Base-by-base conservation (phyloP, 257 asterid species). In the Petrea volubilis region DNA sequence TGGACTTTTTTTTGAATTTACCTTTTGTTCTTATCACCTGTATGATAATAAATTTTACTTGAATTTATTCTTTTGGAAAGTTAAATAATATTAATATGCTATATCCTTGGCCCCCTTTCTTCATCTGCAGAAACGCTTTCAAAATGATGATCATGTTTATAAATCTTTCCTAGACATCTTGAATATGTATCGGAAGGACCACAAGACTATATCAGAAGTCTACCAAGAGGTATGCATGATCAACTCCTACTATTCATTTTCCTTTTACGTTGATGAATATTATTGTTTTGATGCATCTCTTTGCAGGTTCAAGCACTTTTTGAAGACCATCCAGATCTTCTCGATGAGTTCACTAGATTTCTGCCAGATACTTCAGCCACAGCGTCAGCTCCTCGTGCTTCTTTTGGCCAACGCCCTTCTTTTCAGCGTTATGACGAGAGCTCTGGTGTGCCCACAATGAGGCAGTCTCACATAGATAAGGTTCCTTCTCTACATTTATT, bases 401-500 rank as follows among this genome's bases (percentile, higher is more conserved):
- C 96, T 68, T 66, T 86, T 41, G 96, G 81, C 28, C 43, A 38
- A 38, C 86, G 83, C 11, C 85, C 74, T 72, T 52, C 92, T 68
- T 77, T 81, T 74, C 86, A 79, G 53, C 96, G 96, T 10, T 80
- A 81, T 80, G 99, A 88, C 56, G 99, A 92, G 82, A 90, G 93
- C 84, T 90, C 94, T 51, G 92, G 83, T 21, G 14, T 85, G 72
- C 87, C 97, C 49, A 33, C 72, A 12, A 60, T 83, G 64, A 82
- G 91, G 33, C 98, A 82, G 66, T 46, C 96, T 56, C 88, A 85
- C 47, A 40, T 73, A 36, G 97, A 95, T 53, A 88, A 92, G 97
- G 99, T 95, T 61, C 28, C 62, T 72, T 44, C 28, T 64, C 65
- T 73, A 43, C 53, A 15, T 70, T 44, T 41, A 51, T 59, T 25